These are phyloP conservation scores for Daedaleopsis nitida DNA, from an alignment of 768 basidiomycete genomes.

Conservation along the genomic window DNA sequence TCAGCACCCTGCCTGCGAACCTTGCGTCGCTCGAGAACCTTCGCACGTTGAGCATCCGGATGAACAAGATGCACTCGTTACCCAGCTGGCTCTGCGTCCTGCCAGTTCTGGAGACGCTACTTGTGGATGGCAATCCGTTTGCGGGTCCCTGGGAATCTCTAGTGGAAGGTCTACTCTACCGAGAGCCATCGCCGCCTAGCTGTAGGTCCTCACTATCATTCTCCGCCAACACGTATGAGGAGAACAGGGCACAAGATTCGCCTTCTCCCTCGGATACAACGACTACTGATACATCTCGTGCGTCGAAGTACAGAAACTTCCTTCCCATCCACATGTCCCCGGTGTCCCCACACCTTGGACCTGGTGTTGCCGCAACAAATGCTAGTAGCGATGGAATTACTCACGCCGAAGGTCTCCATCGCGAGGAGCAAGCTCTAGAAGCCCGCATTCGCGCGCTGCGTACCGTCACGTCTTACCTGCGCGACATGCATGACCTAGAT, in stretches of 20 bases:
- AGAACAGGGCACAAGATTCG: no score
- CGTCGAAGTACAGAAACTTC: conserved; percentile 84
- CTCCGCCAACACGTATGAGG: no score
- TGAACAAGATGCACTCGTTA: conserved; percentile 85
- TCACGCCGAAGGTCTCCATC: no score
- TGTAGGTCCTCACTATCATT: conserved; percentile 70
- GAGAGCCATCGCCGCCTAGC: conserved; percentile 56
- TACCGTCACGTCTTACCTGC: conserved; percentile 93
- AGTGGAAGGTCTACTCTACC: conserved; percentile 79
- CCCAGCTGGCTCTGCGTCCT: conserved; percentile 96
- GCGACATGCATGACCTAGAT: conserved; percentile 92
- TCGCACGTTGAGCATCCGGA: conserved; percentile 85
- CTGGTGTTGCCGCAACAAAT: conserved; percentile 47
- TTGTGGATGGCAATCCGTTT: conserved; percentile 96
- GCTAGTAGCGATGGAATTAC: conserved; percentile 34
- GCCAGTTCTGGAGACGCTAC: conserved; percentile 82
- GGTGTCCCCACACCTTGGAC: conserved; percentile 65
- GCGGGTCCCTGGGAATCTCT: conserved; percentile 91
- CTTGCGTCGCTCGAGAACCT: conserved; percentile 75
- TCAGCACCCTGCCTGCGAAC: conserved; percentile 73
- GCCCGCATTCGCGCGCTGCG: conserved; percentile 80
- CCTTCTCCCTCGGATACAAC: conserved; percentile 46
- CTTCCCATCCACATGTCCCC: conserved; percentile 78
- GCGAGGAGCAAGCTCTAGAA: conserved; percentile 68
- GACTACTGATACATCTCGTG: conserved; percentile 45